phyloP scores from a whole-genome alignment of 2,329 filamentous ascomycete genomes.

The Colletotrichum cuscutae region DNA sequence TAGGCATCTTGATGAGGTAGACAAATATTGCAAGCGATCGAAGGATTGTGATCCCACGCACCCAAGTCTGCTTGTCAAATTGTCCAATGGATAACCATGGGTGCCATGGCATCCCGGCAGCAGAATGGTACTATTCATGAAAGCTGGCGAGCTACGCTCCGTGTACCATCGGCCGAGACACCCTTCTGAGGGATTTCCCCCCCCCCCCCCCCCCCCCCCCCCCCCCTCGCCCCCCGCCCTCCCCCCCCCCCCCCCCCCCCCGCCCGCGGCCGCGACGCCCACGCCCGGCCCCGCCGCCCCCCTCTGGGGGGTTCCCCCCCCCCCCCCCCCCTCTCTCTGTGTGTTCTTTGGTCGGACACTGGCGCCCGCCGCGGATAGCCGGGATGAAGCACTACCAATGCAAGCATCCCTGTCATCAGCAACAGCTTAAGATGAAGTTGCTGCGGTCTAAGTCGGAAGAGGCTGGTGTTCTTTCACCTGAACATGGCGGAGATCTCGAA shows the following conservation, averaged over 20 bases:
- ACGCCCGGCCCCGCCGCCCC: too few species aligned
- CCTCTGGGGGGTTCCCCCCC: too few species aligned
- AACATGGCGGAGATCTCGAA: not conserved
- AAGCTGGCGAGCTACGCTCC: not conserved
- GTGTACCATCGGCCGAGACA: constrained; percentile 7
- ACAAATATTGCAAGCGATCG: not conserved
- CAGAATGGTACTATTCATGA: not conserved
- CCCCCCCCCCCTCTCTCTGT: not conserved
- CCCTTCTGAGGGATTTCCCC: constrained; percentile 15
- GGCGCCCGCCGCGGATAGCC: constrained; percentile 6
- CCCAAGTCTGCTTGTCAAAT: not conserved
- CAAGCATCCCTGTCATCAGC: not conserved
- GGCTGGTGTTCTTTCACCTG: not conserved
- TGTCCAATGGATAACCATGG: not conserved
- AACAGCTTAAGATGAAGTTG: constrained; percentile 9
- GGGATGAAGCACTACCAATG: constrained; percentile 21
- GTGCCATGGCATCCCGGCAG: not conserved
- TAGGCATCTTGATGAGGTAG: not conserved
- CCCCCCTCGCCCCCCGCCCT: too few species aligned
- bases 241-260: too few species aligned
- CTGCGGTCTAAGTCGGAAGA: constrained; percentile 14
- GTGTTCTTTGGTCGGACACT: not conserved
- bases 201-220: not conserved
- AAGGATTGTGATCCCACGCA: not conserved
- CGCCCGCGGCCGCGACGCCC: too few species aligned